Conservation (phyloP, 331 rosid genomes). For the Stylosanthes scabra region DNA sequence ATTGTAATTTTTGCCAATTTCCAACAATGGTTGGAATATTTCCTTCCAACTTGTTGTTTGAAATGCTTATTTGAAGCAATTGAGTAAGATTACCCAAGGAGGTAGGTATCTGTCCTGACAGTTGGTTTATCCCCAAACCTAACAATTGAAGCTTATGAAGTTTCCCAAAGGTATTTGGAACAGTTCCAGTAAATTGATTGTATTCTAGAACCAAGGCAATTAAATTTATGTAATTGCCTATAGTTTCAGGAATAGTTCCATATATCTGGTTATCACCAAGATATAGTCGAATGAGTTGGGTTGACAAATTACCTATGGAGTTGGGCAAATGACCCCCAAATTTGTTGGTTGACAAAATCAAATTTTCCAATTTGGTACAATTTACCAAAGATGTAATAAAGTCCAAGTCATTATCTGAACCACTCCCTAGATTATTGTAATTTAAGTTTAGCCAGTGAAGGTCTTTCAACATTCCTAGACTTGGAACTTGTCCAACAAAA, state of each 20-base stretch:
- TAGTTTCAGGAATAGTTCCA: neutral
- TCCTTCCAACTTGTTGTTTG: neutral
- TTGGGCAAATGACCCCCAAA: neutral
- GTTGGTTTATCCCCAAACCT: neutral
- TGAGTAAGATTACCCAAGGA: slow-evolving; percentile 11
- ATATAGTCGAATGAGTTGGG: neutral
- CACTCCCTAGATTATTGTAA: neutral
- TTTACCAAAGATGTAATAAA: neutral
- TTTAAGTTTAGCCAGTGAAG: neutral
- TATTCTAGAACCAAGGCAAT: neutral
- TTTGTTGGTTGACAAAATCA: neutral
- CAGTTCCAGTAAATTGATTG: neutral
- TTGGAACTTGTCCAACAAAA: slow-evolving; percentile 6
- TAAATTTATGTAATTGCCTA: neutral
- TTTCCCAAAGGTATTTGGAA: neutral
- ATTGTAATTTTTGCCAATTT: neutral
- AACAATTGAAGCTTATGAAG: neutral
- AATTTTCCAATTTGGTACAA: neutral
- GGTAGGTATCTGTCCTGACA: neutral
- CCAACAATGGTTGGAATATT: neutral
- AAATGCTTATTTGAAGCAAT: neutral
- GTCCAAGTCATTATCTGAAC: slow-evolving; percentile 1
- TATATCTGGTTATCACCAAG: neutral
- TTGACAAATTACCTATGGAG: slow-evolving; percentile 5
- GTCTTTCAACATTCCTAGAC: neutral